phyloP scores from a whole-genome alignment of 2,329 filamentous ascomycete genomes.

The Aspergillus latus region DNA sequence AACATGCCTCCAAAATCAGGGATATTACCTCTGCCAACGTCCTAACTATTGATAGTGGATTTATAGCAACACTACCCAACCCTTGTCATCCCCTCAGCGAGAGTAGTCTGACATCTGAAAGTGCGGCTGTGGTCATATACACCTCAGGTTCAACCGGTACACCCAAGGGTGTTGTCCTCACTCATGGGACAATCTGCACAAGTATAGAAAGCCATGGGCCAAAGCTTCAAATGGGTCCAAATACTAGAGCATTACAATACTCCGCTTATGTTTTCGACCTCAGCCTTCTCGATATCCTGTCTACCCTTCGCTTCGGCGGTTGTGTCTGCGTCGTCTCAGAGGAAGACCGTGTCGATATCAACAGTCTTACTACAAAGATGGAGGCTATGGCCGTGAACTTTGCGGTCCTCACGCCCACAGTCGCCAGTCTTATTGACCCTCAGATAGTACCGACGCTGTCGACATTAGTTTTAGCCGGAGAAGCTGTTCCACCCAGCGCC shows the following conservation, averaged over 20 bases:
- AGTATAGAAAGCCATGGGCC: conserved; percentile 8
- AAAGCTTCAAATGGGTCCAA: conserved; percentile 25
- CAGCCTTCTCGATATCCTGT: conserved; percentile 51
- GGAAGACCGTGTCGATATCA: conserved; percentile 36
- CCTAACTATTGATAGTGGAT: conserved; percentile 66
- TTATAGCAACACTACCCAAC: background rate
- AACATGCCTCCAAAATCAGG: background rate
- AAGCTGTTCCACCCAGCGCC: conserved; percentile 9
- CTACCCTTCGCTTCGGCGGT: conserved; percentile 52
- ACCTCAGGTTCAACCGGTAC: conserved; percentile 80
- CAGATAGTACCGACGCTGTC: conserved; percentile 12
- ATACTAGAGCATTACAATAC: conserved; percentile 40
- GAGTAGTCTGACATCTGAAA: background rate
- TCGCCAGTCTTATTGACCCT: conserved; percentile 11
- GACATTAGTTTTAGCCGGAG: conserved; percentile 13
- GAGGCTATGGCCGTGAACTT: conserved; percentile 45
- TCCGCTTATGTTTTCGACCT: conserved; percentile 50
- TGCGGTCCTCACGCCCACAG: conserved; percentile 17
- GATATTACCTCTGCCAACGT: conserved; percentile 34
- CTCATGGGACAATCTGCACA: conserved; percentile 51
- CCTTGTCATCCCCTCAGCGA: background rate
- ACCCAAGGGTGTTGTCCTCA: conserved; percentile 81
- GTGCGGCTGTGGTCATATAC: conserved; percentile 67
- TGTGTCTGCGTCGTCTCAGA: conserved; percentile 56
- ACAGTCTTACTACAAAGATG: conserved; percentile 42